Evolutionary conservation across 805 yeast genomes (phyloP), one percentile per base, ranked within the genome.

Genomic region (Pichia nakasei): DNA sequence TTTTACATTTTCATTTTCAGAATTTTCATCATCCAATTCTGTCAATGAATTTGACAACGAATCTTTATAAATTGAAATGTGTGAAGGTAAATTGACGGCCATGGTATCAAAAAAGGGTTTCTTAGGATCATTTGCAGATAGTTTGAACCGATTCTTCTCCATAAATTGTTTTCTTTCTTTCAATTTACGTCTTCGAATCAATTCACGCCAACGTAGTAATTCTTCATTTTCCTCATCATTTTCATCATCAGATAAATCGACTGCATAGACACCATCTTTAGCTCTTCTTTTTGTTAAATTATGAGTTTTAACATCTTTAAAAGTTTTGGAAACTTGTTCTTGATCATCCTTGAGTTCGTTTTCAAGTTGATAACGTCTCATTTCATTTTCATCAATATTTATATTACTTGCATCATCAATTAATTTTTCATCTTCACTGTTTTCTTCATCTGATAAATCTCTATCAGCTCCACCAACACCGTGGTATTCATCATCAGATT

Each of bases 401-500:
- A 78, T 60, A 45, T 73, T 74, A 37, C 80, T 70, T 24, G 72
- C 69, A 66, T 85, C 87, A 61, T 85, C 91, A 45, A 84, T 72
- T 86, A 85, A 78, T 48, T 65, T 70, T 60, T 84, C 93, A 55
- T 83, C 85, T 48, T 85, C 94, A 22, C 85, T 76, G 57, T 84
- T 77, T 42, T 79, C 82, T 36, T 67, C 76, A 48, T 73, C 81
- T 17, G 76, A 71, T 1, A 56, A 43, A 48, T 76, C 81, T 3
- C 80, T 83, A 52, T 82, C 89, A 6, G 56, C 67, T 47, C 94
- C 94, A 50, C 91, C 93, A 39, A 82, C 54, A 4, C 93, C 94
- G 40, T 74, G 74, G 85, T 87, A 85, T 65, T 85, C 95, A 67
- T 85, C 95, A 48, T 85, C 94, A 32, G 93, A 83, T 65, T 85